Evolutionary conservation across 169 alveolate genomes (phyloP).

Genomic region (Neospora caninum): DNA sequence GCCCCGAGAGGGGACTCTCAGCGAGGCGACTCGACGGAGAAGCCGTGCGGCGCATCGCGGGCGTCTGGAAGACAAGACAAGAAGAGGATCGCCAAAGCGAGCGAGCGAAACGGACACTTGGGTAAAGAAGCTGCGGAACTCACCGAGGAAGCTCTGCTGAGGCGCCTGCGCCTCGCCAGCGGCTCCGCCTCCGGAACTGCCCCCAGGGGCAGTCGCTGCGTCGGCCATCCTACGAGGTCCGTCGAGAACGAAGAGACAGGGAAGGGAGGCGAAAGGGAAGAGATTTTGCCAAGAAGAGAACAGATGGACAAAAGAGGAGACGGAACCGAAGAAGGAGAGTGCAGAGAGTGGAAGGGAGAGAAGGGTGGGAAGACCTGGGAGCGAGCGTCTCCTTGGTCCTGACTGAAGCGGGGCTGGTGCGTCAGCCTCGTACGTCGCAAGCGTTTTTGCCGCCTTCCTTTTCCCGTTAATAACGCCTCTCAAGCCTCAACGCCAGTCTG

Average conservation of each 20-base stretch:
- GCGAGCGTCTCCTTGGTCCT: too few species aligned
- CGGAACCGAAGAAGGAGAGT: neutral
- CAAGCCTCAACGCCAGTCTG: too few species aligned
- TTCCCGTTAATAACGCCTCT: too few species aligned
- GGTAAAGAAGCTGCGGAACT: neutral
- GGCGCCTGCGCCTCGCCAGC: neutral
- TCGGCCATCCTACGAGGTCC: neutral
- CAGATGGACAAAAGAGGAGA: neutral
- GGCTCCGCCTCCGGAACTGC: neutral
- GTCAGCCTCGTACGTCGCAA: too few species aligned
- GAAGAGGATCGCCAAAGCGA: too few species aligned
- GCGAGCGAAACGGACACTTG: neutral
- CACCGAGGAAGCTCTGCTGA: slow-evolving; percentile 7
- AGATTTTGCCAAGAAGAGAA: neutral
- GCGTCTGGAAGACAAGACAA: too few species aligned
- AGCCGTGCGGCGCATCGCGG: neutral
- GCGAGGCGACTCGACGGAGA: too few species aligned
- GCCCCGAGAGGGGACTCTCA: too few species aligned
- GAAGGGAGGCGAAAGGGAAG: neutral
- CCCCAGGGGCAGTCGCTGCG: neutral
- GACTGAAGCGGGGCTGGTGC: too few species aligned
- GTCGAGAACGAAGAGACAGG: neutral
- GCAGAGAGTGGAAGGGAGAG: neutral
- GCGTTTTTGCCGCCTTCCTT: too few species aligned
- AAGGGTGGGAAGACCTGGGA: neutral